Conservation (phyloP, 768 basidiomycete genomes). For the Lactifluus piperatus region DNA sequence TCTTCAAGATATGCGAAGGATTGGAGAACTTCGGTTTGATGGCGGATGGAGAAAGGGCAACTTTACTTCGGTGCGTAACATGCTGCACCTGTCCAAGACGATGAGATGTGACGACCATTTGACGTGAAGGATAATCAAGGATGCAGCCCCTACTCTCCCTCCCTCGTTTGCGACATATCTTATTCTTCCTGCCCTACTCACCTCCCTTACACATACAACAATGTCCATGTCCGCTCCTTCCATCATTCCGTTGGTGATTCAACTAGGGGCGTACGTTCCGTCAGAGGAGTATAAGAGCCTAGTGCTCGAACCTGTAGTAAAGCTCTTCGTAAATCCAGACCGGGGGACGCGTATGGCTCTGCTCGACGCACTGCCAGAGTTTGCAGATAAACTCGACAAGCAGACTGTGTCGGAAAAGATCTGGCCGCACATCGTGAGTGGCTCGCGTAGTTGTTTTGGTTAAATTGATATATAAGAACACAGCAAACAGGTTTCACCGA, state of each 20-base stretch:
- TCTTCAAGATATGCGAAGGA: conserved; percentile 78
- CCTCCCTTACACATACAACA: conserved; percentile 69
- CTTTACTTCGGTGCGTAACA: conserved; percentile 52
- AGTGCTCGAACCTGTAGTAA: conserved; percentile 72
- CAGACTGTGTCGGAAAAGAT: conserved; percentile 79
- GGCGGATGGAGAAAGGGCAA: conserved; percentile 70
- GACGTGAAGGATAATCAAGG: conserved; percentile 58
- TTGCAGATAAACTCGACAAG: conserved; percentile 80
- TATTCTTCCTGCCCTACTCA: conserved; percentile 77
- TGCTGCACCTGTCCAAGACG: background rate
- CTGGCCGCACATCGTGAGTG: conserved; percentile 81
- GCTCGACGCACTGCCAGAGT: conserved; percentile 76
- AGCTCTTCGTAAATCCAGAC: conserved; percentile 83
- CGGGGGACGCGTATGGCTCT: conserved; percentile 91
- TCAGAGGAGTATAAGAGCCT: conserved; percentile 59
- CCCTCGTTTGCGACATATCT: conserved; percentile 76
- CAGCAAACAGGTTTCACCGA: conserved; percentile 96
- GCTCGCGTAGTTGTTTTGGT: background rate
- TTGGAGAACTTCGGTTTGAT: conserved; percentile 79
- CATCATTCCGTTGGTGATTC: conserved; percentile 78
- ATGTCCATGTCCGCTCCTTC: conserved; percentile 55
- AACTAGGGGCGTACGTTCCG: conserved; percentile 63
- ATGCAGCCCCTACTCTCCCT: conserved; percentile 73
- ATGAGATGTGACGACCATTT: background rate
- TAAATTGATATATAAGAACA: background rate